These are phyloP conservation scores for Calonectria pseudoreteaudii DNA, from an alignment of 2,329 filamentous ascomycete genomes.

Conservation along the genomic window DNA sequence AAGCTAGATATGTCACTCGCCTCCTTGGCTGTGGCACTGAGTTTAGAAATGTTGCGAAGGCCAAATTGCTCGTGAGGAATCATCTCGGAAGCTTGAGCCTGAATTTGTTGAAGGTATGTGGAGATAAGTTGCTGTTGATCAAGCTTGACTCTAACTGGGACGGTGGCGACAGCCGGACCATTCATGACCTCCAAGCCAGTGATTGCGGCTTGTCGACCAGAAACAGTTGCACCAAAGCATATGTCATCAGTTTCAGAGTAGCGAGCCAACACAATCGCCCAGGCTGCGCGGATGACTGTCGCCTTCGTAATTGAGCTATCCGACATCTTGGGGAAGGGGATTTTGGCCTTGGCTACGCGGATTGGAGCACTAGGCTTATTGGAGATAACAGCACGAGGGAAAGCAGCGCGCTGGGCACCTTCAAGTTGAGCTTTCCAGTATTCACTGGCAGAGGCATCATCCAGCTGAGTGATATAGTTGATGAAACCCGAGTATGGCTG, in stretches of 20 bases:
- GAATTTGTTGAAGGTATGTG: slow-evolving; percentile 53
- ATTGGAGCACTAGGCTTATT: not conserved
- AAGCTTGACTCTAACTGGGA: slow-evolving; percentile 33
- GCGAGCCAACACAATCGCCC: slow-evolving; percentile 3
- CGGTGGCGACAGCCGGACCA: slow-evolving; percentile 48
- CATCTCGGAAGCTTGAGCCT: slow-evolving; percentile 28
- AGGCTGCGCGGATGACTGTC: not conserved
- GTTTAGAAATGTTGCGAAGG: slow-evolving; percentile 31
- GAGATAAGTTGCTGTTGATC: slow-evolving; percentile 45
- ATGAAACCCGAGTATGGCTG: slow-evolving; percentile 1
- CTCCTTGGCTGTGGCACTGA: slow-evolving; percentile 5
- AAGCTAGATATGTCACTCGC: not conserved
- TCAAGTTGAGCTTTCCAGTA: not conserved
- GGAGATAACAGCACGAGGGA: not conserved
- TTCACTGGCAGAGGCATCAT: not conserved
- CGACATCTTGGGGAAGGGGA: not conserved
- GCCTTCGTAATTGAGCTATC: not conserved
- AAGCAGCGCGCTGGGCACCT: not conserved
- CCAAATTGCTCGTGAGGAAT: slow-evolving; percentile 26
- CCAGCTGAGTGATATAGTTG: not conserved
- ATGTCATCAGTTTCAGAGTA: slow-evolving; percentile 9
- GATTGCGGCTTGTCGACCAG: slow-evolving; percentile 25
- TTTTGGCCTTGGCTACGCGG: not conserved
- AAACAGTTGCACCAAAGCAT: not conserved
- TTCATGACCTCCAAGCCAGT: slow-evolving; percentile 32